Evolutionary conservation across 352 stramenopile genomes (phyloP), one percentile per base, ranked within the genome.

Genomic region (Phytophthora quininea): DNA sequence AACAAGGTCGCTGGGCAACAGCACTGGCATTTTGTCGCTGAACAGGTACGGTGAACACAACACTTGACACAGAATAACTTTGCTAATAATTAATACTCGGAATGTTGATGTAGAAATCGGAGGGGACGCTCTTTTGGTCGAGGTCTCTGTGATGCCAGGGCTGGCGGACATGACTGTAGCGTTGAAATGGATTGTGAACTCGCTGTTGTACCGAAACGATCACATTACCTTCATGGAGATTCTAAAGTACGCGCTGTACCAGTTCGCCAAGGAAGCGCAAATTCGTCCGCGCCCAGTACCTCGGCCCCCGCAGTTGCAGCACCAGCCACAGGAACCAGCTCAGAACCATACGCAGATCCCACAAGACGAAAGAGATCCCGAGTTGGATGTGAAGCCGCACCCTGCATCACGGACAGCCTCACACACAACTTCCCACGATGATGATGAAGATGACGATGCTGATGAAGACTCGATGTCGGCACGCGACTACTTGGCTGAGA

Each of bases 141-240:
- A 95, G 51, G 79, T 96, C 40, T 80, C 81, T 46, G 67, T 95
- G 14, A 91, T 94, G 74, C 86, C 88, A 2, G 86, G 85, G 6
- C 73, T 91, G 24, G 77, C 80, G 2, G 89, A 95, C 43, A 83
- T 95, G 72, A 93, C 84, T 1, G 83, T 92, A 49, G 95, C 89
- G 15, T 74, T 95, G 48, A 96, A 96, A 73, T 95, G 89, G 84
- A 92, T 96, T 71, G 87, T 95, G 47, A 92, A 93, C 58, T 93
- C 86, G 42, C 52, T 96, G 51, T 64, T 95, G 37, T 95, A 95
- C 64, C 85, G 90, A 67, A 94, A 95, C 62, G 86, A 84, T 6
- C 89, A 96, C 62, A 54, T 89, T 50, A 76, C 90, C 31, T 91
- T 95, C 52, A 91, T 92, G 65, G 73, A 94, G 59, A 82, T 96